phyloP scores from a whole-genome alignment of 2,329 filamentous ascomycete species.

The Colletotrichum camelliae region DNA sequence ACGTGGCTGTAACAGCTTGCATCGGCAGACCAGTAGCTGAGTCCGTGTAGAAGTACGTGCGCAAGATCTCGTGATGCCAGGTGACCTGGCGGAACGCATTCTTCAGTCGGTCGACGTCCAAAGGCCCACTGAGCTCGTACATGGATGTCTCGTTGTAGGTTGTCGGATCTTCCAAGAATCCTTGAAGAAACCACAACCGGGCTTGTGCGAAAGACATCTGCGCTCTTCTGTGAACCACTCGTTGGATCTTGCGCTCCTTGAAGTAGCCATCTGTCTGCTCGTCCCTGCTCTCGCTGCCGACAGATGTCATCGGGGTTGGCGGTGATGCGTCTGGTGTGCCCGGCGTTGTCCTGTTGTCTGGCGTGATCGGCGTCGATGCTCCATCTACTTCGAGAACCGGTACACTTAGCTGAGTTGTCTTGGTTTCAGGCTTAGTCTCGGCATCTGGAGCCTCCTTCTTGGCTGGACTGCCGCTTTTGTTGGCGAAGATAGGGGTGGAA shows the following conservation, averaged over 20 bases:
- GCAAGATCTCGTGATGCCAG: conserved; percentile 36
- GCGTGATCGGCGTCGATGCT: not conserved
- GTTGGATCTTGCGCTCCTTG: not conserved
- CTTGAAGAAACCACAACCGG: conserved; percentile 44
- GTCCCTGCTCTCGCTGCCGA: not conserved
- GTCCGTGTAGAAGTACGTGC: conserved; percentile 32
- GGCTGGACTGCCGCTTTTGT: not conserved
- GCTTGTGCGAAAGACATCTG: conserved; percentile 44
- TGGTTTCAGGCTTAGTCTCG: too few relatives aligned
- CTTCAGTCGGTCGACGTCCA: conserved; percentile 34
- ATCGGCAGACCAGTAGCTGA: not conserved
- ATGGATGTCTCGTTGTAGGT: conserved; percentile 43
- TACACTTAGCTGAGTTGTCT: not conserved
- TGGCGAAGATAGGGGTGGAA: not conserved
- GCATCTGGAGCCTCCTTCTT: fast-evolving
- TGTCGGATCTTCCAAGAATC: conserved; percentile 38
- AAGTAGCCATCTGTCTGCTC: not conserved
- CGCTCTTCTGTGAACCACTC: not conserved
- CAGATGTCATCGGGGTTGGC: not conserved
- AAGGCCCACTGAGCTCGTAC: conserved; percentile 34
- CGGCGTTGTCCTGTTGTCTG: not conserved
- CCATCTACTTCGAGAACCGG: not conserved
- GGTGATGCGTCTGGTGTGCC: not conserved
- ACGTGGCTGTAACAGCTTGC: not conserved
- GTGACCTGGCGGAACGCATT: conserved; percentile 36